Conservation (phyloP, 306 rosid genomes). For the Luffa aegyptiaca region DNA sequence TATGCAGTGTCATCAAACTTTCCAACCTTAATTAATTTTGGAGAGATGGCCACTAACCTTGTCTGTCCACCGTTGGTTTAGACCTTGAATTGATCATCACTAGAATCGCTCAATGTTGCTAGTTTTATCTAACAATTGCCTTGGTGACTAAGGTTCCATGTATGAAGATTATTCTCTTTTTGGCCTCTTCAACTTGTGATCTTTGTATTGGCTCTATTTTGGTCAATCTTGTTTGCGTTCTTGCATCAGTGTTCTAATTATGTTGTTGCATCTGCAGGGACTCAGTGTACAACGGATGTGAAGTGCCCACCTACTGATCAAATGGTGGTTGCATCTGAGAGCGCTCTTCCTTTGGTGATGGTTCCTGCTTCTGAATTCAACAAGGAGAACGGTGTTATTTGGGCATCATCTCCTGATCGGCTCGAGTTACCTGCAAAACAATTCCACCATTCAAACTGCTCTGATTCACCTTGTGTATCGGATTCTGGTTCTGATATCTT, state of each 20-base stretch:
- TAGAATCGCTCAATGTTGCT: background rate
- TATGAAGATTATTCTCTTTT: background rate
- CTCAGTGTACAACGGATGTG: constrained; percentile 37
- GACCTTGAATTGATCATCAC: background rate
- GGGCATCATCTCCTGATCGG: constrained; percentile 85
- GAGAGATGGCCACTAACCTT: background rate
- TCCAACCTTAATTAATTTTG: background rate
- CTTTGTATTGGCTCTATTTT: background rate
- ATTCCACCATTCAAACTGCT: constrained; percentile 76
- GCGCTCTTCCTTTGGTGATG: constrained; percentile 66
- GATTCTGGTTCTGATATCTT: constrained; percentile 94
- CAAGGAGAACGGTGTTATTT: constrained; percentile 69
- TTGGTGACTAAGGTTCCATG: background rate
- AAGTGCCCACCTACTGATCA: constrained; percentile 56
- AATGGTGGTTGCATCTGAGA: constrained; percentile 43
- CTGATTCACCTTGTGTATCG: constrained; percentile 89
- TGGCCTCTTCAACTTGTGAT: background rate
- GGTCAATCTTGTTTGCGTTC: background rate
- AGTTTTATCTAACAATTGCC: background rate
- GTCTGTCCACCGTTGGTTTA: background rate
- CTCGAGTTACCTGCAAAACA: constrained; percentile 78
- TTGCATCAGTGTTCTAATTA: background rate
- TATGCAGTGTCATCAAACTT: no score
- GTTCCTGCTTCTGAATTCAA: constrained; percentile 61
- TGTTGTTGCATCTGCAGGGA: constrained; percentile 26